Percentiles rank a stretch among this genome's conserved stretches.
Conservation (phyloP, 331 rosid species). For the Malus hybrid region DNA sequence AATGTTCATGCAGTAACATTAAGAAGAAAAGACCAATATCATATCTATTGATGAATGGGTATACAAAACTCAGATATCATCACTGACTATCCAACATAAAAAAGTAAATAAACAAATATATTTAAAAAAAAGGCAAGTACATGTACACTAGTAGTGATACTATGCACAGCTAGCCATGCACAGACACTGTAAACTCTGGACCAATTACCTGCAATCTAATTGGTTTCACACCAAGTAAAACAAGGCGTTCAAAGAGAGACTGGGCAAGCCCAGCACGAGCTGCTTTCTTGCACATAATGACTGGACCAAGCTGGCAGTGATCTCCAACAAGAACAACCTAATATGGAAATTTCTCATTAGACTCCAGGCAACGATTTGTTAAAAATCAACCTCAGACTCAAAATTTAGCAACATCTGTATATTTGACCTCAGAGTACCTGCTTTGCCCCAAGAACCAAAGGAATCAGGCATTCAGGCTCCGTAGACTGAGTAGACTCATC, state of each 20-base stretch:
- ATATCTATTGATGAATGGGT: neutral
- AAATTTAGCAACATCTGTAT: neutral
- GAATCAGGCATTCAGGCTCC: slow-evolving; percentile 98
- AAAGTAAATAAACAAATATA: too few species aligned
- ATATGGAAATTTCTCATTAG: slow-evolving; percentile 17
- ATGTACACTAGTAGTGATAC: neutral
- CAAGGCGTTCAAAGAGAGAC: slow-evolving; percentile 97
- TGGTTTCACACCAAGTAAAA: slow-evolving; percentile 93
- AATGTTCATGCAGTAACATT: too few species aligned
- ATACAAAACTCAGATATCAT: neutral
- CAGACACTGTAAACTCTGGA: neutral
- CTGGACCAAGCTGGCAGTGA: slow-evolving; percentile 99
- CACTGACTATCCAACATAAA: too few species aligned
- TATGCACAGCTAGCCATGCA: neutral
- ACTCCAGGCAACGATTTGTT: neutral
- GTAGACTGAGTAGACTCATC: slow-evolving; percentile 99
- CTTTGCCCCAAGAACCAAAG: slow-evolving; percentile 98
- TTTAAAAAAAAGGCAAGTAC: neutral
- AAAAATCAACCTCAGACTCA: neutral
- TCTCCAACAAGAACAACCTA: slow-evolving; percentile 98
- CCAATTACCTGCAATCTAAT: slow-evolving; percentile 89
- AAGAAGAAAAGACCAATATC: too few species aligned
- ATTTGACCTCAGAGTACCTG: slow-evolving; percentile 54
- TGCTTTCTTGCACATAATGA: slow-evolving; percentile 99
- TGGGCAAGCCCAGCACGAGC: slow-evolving; percentile 99